Evolutionary conservation across 257 asterid species (phyloP).

Genomic region (Gentiana macrophylla): DNA sequence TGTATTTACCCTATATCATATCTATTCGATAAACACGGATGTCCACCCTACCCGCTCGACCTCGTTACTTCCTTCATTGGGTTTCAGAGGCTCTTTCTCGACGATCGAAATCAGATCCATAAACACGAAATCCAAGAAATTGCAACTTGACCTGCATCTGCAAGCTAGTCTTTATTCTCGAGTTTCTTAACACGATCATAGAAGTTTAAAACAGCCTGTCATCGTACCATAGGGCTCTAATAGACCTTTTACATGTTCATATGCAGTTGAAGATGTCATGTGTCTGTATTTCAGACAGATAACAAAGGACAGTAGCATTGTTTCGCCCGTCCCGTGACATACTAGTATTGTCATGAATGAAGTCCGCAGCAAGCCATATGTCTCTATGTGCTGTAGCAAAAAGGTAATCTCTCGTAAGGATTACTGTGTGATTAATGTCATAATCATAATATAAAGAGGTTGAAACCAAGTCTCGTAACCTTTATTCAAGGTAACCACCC

Average conservation of each 20-base stretch:
- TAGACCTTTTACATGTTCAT: constrained; percentile 53
- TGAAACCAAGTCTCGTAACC: constrained; percentile 83
- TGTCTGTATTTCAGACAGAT: constrained; percentile 78
- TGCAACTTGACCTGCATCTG: constrained; percentile 61
- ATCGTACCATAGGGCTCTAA: constrained; percentile 60
- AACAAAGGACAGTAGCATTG: constrained; percentile 90
- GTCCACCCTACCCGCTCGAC: constrained; percentile 32
- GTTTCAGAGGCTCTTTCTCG: constrained; percentile 31
- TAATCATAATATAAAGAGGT: constrained; percentile 57
- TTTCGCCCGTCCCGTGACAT: constrained; percentile 94
- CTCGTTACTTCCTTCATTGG: constrained; percentile 13
- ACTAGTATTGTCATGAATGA: constrained; percentile 49
- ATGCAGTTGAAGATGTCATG: constrained; percentile 72
- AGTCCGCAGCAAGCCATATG: constrained; percentile 73
- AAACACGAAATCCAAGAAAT: constrained; percentile 57
- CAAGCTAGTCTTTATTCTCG: constrained; percentile 28
- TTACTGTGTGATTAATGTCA: constrained; percentile 66
- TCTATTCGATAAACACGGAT: constrained; percentile 49
- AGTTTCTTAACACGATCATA: constrained; percentile 32
- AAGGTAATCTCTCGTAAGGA: constrained; percentile 92
- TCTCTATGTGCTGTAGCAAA: constrained; percentile 75
- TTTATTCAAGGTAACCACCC: constrained; percentile 87
- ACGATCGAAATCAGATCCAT: constrained; percentile 50
- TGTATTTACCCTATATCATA: not conserved
- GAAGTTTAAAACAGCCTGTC: constrained; percentile 78